These are phyloP conservation scores for Backusella circina DNA, from an alignment of 192 early-diverging fungal species.

Conservation along the genomic window DNA sequence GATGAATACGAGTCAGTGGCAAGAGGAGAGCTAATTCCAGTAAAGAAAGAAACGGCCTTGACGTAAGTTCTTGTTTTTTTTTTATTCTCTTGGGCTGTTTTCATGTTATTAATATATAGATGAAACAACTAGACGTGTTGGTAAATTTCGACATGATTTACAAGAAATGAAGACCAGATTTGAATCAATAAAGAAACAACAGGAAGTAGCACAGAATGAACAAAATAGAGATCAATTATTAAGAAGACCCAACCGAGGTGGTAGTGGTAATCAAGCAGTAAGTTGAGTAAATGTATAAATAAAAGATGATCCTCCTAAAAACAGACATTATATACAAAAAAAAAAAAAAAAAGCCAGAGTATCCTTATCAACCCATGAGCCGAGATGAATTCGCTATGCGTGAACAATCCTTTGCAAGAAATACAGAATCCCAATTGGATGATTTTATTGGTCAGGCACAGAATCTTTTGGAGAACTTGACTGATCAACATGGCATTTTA, in stretches of 20 bases:
- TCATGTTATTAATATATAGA: neutral
- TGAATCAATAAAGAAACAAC: constrained; percentile 42
- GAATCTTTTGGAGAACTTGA: constrained; percentile 45
- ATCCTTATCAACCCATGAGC: constrained; percentile 42
- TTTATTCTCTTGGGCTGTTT: too few relatives aligned
- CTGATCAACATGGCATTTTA: constrained; percentile 51
- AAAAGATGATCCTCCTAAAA: too few relatives aligned
- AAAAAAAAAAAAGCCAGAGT: constrained; percentile 31
- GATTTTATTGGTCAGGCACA: constrained; percentile 53
- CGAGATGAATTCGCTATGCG: constrained; percentile 37
- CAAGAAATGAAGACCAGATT: constrained; percentile 43
- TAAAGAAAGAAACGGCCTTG: constrained; percentile 51
- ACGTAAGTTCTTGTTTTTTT: too few relatives aligned
- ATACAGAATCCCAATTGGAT: constrained; percentile 47
- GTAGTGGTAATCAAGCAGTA: neutral
- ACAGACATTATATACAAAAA: too few relatives aligned
- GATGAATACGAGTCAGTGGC: constrained; percentile 56
- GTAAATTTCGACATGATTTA: constrained; percentile 50
- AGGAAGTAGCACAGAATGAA: constrained; percentile 35
- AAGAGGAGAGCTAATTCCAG: constrained; percentile 51
- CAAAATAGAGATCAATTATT: constrained; percentile 46
- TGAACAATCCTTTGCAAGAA: constrained; percentile 43
- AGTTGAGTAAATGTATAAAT: too few relatives aligned
- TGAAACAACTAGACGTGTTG: constrained; percentile 46
- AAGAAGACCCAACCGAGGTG: constrained; percentile 35